These are phyloP conservation scores for Aureobasidium sp. DNA, from an alignment of 2,329 filamentous ascomycete genomes.

Conservation along the genomic window DNA sequence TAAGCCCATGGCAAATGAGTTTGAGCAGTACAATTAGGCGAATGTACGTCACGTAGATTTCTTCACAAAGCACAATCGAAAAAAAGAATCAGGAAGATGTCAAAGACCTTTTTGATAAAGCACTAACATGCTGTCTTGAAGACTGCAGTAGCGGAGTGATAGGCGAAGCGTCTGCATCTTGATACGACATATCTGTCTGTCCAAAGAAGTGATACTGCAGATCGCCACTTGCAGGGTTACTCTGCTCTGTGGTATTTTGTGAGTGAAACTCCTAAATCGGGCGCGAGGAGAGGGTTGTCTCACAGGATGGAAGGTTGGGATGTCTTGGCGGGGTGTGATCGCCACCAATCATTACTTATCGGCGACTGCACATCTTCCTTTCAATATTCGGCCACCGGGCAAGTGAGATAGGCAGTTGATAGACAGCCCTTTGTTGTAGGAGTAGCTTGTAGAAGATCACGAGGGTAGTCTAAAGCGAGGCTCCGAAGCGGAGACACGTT, in stretches of 20 bases:
- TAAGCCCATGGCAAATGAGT: not conserved
- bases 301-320: not conserved
- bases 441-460: too few relatives aligned
- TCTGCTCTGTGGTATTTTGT: not conserved
- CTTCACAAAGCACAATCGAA: not conserved
- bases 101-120: not conserved
- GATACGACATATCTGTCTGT: not conserved
- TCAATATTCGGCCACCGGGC: not conserved
- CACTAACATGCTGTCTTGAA: not conserved
- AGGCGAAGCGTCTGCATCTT: slow-evolving; percentile 6
- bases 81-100: not conserved
- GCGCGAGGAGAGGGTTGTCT: not conserved
- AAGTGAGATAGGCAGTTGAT: not conserved
- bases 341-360: slow-evolving; percentile 9
- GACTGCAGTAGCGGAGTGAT: slow-evolving; percentile 8
- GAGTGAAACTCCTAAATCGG: not conserved
- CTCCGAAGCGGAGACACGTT: too few relatives aligned
- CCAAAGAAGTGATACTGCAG: slow-evolving; percentile 7
- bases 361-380: not conserved
- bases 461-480: too few relatives aligned
- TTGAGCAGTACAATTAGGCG: not conserved
- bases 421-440: too few relatives aligned
- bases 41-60: not conserved
- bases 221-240: not conserved
- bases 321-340: slow-evolving; percentile 6